Base-by-base conservation (phyloP, 148 eudicot genomes). In the Arbutus unedo region DNA sequence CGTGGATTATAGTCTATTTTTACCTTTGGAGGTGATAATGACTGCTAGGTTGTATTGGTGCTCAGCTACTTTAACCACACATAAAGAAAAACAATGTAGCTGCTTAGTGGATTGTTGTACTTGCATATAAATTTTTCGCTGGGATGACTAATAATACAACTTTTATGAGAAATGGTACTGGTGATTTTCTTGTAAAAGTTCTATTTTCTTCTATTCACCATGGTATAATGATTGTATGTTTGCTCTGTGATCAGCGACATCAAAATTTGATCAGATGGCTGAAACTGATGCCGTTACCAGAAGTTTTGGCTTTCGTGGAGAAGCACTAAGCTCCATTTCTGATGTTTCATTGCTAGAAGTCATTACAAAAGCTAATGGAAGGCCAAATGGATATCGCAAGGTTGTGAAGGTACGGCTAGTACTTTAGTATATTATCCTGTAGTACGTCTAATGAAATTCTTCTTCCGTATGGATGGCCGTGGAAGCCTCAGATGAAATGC, bases 301-400 rank as follows among this genome's bases (percentile, higher is more conserved):
- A 83, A 89, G 85, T 92, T 92, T 92, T 85, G 98, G 98, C 60
- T 93, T 86, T 59, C 93, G 91, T 23, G 99, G 99, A 86, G 99
- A 96, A 89, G 92, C 91, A 72, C 79, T 96, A 83, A 87, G 98
- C 82, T 96, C 99, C 79, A 93, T 96, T 87, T 91, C 99, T 83
- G 92, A 93, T 82, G 85, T 94, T 80, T 92, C 97, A 84, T 84
- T 93, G 86, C 78, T 94, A 79, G 98, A 96, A 91, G 84, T 96
- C 84, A 81, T 91, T 73, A 92, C 99, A 53, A 96, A 91, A 89
- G 86, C 92, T 64, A 91, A 93, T 51, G 98, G 97, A 80, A 94
- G 90, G 87, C 93, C 99, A 78, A 91, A 92, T 90, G 98, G 99
- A 64, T 96, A 94, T 83, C 94, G 92, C 11, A 96, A 96, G 88